A percentile compares a stretch with the other conserved stretches of the same genome.
Conservation (phyloP, 2,329 filamentous ascomycete genomes). For the Huntiella savannae region DNA sequence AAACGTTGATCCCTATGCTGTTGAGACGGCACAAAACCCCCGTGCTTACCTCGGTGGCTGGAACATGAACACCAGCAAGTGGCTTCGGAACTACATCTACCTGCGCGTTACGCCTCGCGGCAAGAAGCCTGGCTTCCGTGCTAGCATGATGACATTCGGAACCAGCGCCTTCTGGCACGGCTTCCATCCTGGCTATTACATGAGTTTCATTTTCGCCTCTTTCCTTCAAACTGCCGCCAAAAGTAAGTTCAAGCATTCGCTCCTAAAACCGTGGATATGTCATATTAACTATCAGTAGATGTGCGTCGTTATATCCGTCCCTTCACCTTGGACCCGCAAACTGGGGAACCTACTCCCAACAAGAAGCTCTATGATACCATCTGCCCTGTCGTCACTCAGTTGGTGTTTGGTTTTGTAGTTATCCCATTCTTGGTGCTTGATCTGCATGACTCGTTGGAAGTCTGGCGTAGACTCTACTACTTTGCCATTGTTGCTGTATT, state of each 20-base stretch:
- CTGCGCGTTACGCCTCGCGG: constrained; percentile 85
- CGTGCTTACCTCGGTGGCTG: constrained; percentile 77
- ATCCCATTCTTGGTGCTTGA: constrained; percentile 71
- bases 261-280: constrained; percentile 9
- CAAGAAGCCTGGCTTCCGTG: constrained; percentile 89
- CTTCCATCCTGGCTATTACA: constrained; percentile 91
- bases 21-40: constrained; percentile 87
- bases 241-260: constrained; percentile 32
- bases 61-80: constrained; percentile 98
- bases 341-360: constrained; percentile 42
- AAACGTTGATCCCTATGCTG: constrained; percentile 70
- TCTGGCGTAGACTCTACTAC: constrained; percentile 79
- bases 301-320: constrained; percentile 77
- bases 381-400: constrained; percentile 57
- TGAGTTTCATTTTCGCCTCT: constrained; percentile 74
- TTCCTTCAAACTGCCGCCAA: constrained; percentile 89
- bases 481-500: constrained; percentile 56
- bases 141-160: constrained; percentile 79
- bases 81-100: constrained; percentile 92
- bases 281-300: constrained; percentile 31
- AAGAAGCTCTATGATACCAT: constrained; percentile 78
- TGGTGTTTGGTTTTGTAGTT: constrained; percentile 65
- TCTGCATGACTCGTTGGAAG: constrained; percentile 48
- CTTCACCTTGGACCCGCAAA: constrained; percentile 72
- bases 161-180: constrained; percentile 97